Base-by-base conservation (phyloP, 805 yeast genomes). In the Suhomyces pyralidae region DNA sequence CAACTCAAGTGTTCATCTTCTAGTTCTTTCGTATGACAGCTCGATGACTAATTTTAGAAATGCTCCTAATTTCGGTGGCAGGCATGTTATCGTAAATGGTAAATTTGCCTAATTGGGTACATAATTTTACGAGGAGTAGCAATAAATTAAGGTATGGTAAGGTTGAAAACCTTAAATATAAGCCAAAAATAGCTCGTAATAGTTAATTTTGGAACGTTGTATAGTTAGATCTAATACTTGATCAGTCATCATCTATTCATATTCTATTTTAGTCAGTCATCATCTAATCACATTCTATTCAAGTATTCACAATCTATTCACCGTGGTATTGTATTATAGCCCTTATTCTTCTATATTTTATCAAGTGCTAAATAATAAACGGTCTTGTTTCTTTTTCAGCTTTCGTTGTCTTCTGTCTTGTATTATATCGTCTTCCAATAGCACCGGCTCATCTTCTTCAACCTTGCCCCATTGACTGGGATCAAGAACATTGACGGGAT, bases 401-500 rank as follows among this genome's bases (percentile, higher is more conserved):
- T 53, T 53, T 40, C 43, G 32, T 19, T 53, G 52, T 20, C 55
- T 53, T 45, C 48, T 57, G 32, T 51, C 58, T 12, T 49, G 14
- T 6, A 54, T 51, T 15, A 52, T 25, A 15, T 15, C 46, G 25
- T 25, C 42, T 22, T 52, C 53, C 14, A 17, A 49, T n/a, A 46
- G 49, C 14, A 30, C 38, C 14, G 40, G 25, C n/a, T 48, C 47
- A 22, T 30, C 49, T 14, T 43, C 43, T 15, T 47, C 48, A 8
- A 46, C 45, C 25, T 30, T 19, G 3, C 70, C 70, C 79, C 78
- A 74, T 9, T 58, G 55, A 40, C 54, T 54, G 2, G 60, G 58
- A 47, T 57, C 60, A 3, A 55, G 51, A 19, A 54, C 45, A 14
- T 52, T 51, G 2, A 77, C 66, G 7, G 84, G 82, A 46, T 82